phyloP scores from a whole-genome alignment of 768 basidiomycete genomes.

The Russula olivacea region DNA sequence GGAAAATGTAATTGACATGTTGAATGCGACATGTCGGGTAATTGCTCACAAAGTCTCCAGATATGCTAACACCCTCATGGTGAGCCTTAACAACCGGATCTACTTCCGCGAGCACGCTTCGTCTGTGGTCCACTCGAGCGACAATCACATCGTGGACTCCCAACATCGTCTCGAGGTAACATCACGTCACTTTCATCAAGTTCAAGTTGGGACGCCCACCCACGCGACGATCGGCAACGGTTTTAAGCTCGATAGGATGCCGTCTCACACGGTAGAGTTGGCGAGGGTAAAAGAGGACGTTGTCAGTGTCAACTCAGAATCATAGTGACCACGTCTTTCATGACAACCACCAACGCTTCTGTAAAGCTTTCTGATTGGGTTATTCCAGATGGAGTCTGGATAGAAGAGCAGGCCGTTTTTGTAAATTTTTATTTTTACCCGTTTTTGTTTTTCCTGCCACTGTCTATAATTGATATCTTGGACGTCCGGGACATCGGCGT shows the following conservation, averaged over 20 bases:
- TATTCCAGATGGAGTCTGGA: not conserved
- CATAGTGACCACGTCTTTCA: not conserved
- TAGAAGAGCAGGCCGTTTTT: not conserved
- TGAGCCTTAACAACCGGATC: slow-evolving; percentile 27
- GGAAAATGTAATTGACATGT: slow-evolving; percentile 19
- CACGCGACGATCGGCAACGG: not conserved
- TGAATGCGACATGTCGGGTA: not conserved
- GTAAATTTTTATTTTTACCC: not conserved
- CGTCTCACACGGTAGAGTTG: not conserved
- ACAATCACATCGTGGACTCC: not conserved
- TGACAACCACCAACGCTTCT: not conserved
- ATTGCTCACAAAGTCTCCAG: slow-evolving; percentile 1
- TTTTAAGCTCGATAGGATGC: not conserved
- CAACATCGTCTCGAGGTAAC: not conserved
- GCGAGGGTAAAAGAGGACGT: not conserved
- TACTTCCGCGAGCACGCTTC: slow-evolving; percentile 16
- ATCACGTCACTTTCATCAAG: not conserved
- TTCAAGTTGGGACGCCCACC: not conserved
- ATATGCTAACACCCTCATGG: slow-evolving; percentile 29
- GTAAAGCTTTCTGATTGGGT: not conserved
- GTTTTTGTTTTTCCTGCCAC: not conserved
- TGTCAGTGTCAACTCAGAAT: not conserved
- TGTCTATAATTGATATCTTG: not conserved
- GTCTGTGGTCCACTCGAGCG: not conserved
- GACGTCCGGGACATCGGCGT: not conserved